These are phyloP conservation scores for Blechomonas ayalai DNA, from an alignment of 208 protist genomes.

Conservation along the genomic window DNA sequence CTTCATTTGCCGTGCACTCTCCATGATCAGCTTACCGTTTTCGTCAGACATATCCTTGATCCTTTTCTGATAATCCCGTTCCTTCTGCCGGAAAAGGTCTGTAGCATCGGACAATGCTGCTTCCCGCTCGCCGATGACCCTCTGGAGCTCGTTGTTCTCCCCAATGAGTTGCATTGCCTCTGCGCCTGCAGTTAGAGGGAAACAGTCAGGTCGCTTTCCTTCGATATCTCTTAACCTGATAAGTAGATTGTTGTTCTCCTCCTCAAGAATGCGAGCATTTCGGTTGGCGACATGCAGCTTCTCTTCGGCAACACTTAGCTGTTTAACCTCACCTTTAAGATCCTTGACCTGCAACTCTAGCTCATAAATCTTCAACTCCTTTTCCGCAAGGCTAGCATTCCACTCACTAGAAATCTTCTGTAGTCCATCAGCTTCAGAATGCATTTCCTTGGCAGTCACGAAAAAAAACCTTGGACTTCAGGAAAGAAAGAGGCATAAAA, in stretches of 20 bases:
- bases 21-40: too few relatives aligned
- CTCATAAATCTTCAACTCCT: slow-evolving; percentile 66
- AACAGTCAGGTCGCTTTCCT: neutral
- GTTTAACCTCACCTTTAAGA: slow-evolving; percentile 30
- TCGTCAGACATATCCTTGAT: neutral
- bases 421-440: slow-evolving; percentile 3
- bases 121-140: slow-evolving; percentile 9
- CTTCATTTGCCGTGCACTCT: slow-evolving; percentile 14
- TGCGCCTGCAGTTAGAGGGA: slow-evolving; percentile 6
- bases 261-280: slow-evolving; percentile 66
- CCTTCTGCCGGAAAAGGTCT: neutral
- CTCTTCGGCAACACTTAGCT: slow-evolving; percentile 41
- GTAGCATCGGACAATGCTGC: slow-evolving; percentile 1
- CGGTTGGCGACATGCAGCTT: slow-evolving; percentile 65
- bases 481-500: slow-evolving; percentile 6
- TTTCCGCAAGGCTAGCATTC: slow-evolving; percentile 20
- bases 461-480: slow-evolving; percentile 7
- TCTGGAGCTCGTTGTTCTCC: slow-evolving; percentile 41
- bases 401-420: neutral
- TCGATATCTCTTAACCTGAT: slow-evolving; percentile 25
- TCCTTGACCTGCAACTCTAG: slow-evolving; percentile 62
- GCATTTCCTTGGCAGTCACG: slow-evolving; percentile 5
- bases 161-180: slow-evolving; percentile 53
- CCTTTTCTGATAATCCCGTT: slow-evolving; percentile 1
- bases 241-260: slow-evolving; percentile 66